Evolutionary conservation across 1,139 yeast genomes (phyloP), one percentile per base, ranked within the genome.

Genomic region (Candida sanyaensis): DNA sequence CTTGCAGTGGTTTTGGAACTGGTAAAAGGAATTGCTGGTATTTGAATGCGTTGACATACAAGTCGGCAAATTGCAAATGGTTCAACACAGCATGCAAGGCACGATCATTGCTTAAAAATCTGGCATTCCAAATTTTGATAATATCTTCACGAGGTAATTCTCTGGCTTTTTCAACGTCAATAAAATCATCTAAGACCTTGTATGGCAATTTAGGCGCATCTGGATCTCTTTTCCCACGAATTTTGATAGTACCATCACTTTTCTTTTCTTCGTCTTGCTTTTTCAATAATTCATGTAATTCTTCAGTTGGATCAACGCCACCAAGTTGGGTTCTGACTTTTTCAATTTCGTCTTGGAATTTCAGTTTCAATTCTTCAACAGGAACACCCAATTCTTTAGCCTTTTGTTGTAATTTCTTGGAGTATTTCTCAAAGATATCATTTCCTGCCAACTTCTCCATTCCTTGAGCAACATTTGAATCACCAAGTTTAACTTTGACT

Each of bases 91-190:
- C 96, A 55, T 83, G 80, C 50, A 93, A 63, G 7, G 84, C 67
- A 42, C 83, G 71, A 13, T 84, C 86, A 52, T 81, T 81, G 48
- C 68, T 64, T 40, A 81, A 79, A 68, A 92, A 91, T 55, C 97
- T 79, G 1, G 96, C 91, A 63, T 89, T 84, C 99, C 99, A 93
- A 34, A 93, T 73, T 59, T 79, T 78, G 59, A 88, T 96, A 46
- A 93, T 75, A 58, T 92, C 96, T 54, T 80, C 78, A 6, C 66
- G 57, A 2, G 82, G 79, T 26, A 88, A 69, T 6, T 75, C 83
- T 43, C 68, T 58, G 43, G 88, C 60, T 65, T 91, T 92, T 1
- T 79, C 87, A 8, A 83, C 73, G 48, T 88, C 91, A 43, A 93
- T 66, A 63, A 73, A 93, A 2, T 92, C 81, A 46, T 79, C 75